Evolutionary conservation across 805 yeast species (phyloP).

Genomic region (Naumovozyma castellii): DNA sequence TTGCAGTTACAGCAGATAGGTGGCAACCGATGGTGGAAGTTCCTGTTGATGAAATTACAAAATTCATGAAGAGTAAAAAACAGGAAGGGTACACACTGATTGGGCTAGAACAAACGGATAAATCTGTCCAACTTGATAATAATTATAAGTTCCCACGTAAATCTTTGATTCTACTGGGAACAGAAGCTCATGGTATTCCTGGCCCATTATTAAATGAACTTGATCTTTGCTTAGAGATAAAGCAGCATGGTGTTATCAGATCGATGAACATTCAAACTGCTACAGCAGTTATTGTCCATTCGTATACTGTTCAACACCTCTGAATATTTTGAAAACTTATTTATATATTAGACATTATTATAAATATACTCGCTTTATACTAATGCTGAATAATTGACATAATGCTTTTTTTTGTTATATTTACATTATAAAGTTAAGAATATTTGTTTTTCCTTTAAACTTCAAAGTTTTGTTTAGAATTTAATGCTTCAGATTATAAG

Average conservation of each 20-base stretch:
- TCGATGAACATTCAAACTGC: slow-evolving; percentile 98
- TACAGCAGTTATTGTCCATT: slow-evolving; percentile 87
- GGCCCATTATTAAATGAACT: slow-evolving; percentile 73
- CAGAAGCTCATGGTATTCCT: slow-evolving; percentile 85
- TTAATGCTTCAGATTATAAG: slow-evolving; percentile 3
- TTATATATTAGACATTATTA: too few species aligned
- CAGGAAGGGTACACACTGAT: slow-evolving; percentile 79
- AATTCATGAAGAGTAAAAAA: slow-evolving; percentile 48
- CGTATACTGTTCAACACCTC: slow-evolving; percentile 49
- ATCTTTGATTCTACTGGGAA: slow-evolving; percentile 71
- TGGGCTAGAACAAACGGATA: slow-evolving; percentile 89
- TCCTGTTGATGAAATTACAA: slow-evolving; percentile 40
- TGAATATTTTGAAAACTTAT: too few species aligned
- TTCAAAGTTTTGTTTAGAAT: too few species aligned
- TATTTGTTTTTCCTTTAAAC: too few species aligned
- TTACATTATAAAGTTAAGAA: not conserved
- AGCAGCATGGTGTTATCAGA: slow-evolving; percentile 84
- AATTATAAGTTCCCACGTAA: slow-evolving; percentile 68
- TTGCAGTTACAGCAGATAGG: slow-evolving; percentile 87
- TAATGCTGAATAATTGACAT: too few species aligned
- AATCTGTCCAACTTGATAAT: slow-evolving; percentile 60
- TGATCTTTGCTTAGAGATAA: slow-evolving; percentile 82
- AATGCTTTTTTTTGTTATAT: too few species aligned
- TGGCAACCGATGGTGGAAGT: slow-evolving; percentile 95
- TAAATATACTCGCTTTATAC: not conserved